These are phyloP conservation scores for Pelargonium myrrhifolium DNA, from an alignment of 441 rosid genomes.

Conservation along the genomic window DNA sequence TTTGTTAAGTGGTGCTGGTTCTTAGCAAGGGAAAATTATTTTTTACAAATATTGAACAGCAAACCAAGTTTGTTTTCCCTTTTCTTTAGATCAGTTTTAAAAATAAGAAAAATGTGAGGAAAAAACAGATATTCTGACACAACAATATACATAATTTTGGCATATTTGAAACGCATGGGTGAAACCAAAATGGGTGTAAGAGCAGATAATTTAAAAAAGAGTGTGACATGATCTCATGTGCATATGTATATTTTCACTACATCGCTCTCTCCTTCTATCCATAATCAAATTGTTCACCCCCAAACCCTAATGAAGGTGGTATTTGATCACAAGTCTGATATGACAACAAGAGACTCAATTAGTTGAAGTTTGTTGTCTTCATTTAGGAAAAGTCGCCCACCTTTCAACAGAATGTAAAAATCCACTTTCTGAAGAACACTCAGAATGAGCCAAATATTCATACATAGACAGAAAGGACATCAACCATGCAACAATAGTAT, in stretches of 20 bases:
- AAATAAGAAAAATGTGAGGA: not conserved
- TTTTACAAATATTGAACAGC: not conserved
- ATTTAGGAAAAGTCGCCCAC: not conserved
- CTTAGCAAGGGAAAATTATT: not conserved
- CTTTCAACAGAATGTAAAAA: not conserved
- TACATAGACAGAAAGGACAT: not conserved
- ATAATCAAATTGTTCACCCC: not conserved
- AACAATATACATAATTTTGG: not conserved
- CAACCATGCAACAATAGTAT: too few relatives aligned
- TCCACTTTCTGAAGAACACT: not conserved
- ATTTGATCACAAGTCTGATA: not conserved
- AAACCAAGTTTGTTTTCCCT: not conserved
- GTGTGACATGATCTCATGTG: not conserved
- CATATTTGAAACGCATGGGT: not conserved
- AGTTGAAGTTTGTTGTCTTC: not conserved
- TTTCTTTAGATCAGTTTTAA: not conserved
- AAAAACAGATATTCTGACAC: not conserved
- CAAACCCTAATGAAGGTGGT: constrained; percentile 1
- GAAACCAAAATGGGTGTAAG: not conserved
- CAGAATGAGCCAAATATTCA: not conserved
- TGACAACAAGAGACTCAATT: not conserved
- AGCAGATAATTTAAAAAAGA: not conserved
- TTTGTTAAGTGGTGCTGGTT: not conserved
- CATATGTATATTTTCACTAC: not conserved
- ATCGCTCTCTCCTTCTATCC: not conserved